These are phyloP conservation scores for Mikania micrantha DNA, from an alignment of 129 eudicot species.

Conservation along the genomic window DNA sequence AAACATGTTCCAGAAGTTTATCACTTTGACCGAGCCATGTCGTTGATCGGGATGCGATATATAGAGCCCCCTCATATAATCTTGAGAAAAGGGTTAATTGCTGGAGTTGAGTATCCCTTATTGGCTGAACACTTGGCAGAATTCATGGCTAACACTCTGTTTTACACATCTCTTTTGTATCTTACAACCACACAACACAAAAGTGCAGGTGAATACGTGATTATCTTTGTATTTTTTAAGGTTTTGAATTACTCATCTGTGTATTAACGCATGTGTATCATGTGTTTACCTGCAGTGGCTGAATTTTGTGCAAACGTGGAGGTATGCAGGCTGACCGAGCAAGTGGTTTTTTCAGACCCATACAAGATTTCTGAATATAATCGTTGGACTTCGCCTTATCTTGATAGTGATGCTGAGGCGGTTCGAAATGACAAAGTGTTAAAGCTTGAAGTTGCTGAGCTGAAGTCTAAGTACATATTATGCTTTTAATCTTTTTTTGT, in stretches of 20 bases:
- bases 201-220: conserved; percentile 47
- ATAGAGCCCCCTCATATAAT: conserved; percentile 92
- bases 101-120: conserved; percentile 76
- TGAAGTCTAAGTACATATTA: conserved; percentile 81
- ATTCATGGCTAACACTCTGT: conserved; percentile 76
- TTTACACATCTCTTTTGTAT: conserved; percentile 81
- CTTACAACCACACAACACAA: conserved; percentile 84
- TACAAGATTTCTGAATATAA: conserved; percentile 72
- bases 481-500: background rate
- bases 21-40: conserved; percentile 84
- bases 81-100: conserved; percentile 80
- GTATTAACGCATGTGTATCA: conserved; percentile 5
- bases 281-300: conserved; percentile 58
- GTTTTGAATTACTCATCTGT: background rate
- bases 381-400: conserved; percentile 91
- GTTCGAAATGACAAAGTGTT: conserved; percentile 69
- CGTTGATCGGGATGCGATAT: conserved; percentile 88
- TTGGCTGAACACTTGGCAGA: conserved; percentile 89
- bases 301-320: conserved; percentile 91
- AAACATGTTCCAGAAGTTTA: conserved; percentile 87
- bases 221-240: background rate
- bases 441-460: conserved; percentile 87
- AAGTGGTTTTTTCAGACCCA: conserved; percentile 94
- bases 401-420: conserved; percentile 81
- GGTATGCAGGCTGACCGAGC: conserved; percentile 89